Evolutionary conservation across 495 filamentous ascomycete species (phyloP).

Genomic region (Tuber melanosporum): DNA sequence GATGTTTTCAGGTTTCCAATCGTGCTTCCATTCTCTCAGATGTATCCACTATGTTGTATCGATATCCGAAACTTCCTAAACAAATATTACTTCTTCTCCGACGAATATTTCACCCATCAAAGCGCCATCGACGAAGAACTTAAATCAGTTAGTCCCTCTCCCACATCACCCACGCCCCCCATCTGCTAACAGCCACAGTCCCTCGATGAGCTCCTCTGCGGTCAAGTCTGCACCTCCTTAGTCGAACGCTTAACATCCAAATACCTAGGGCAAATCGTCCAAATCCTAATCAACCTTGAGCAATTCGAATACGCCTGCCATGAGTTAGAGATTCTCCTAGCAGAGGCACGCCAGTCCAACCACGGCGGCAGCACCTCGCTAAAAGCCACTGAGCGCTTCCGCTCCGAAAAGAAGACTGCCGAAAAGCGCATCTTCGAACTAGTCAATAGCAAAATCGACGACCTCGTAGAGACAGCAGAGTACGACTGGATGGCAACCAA

Average conservation of each 20-base stretch:
- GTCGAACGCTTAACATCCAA: slow-evolving; percentile 84
- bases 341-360: slow-evolving; percentile 68
- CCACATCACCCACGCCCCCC: too few relatives aligned
- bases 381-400: slow-evolving; percentile 75
- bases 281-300: slow-evolving; percentile 94
- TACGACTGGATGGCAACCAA: slow-evolving; percentile 82
- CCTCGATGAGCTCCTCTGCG: slow-evolving; percentile 82
- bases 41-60: slow-evolving; percentile 97
- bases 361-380: slow-evolving; percentile 65
- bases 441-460: slow-evolving; percentile 97
- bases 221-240: slow-evolving; percentile 81
- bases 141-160: slow-evolving; percentile 52
- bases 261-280: slow-evolving; percentile 93
- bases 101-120: slow-evolving; percentile 84
- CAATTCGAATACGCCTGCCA: slow-evolving; percentile 90
- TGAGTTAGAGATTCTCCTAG: slow-evolving; percentile 76
- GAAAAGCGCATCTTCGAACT: slow-evolving; percentile 98
- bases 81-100: slow-evolving; percentile 91
- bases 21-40: slow-evolving; percentile 92
- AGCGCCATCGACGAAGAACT: slow-evolving; percentile 83
- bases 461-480: slow-evolving; percentile 91
- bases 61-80: slow-evolving; percentile 94
- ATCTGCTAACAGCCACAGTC: slow-evolving; percentile 45
- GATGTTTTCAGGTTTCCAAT: slow-evolving; percentile 65
- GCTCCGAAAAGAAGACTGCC: slow-evolving; percentile 84